Conservation (phyloP, 768 basidiomycete genomes). For the Russula sp. region DNA sequence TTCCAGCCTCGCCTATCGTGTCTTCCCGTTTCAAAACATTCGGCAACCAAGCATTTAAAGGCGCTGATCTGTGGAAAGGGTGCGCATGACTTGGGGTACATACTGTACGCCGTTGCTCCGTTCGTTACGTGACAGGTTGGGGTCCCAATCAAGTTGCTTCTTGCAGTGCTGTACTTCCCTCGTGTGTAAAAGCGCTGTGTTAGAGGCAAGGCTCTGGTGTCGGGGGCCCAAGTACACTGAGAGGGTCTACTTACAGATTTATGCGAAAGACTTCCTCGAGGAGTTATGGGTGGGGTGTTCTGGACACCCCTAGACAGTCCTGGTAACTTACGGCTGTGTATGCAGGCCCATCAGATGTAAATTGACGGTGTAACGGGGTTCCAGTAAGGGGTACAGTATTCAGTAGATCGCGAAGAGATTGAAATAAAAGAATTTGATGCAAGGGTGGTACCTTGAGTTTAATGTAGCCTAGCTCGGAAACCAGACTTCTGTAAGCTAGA, state of each 20-base stretch:
- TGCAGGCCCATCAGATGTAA: neutral
- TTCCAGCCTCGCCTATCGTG: neutral
- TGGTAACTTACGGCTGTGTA: neutral
- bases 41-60: neutral
- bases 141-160: neutral
- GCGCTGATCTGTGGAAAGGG: constrained; percentile 10
- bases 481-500: neutral
- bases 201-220: neutral
- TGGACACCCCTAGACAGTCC: too few species aligned
- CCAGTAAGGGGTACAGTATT: neutral
- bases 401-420: constrained; percentile 4
- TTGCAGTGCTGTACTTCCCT: neutral
- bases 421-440: constrained; percentile 4
- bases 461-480: neutral
- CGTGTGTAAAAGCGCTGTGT: neutral
- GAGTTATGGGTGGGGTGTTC: neutral
- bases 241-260: neutral
- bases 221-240: neutral
- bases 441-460: neutral
- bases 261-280: neutral
- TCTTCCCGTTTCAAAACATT: neutral
- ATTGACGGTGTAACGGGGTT: neutral
- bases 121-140: neutral
- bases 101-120: neutral
- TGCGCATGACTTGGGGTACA: neutral